Base-by-base conservation (phyloP, 1,139 yeast genomes). In the Lodderomyces metapsilosis region DNA sequence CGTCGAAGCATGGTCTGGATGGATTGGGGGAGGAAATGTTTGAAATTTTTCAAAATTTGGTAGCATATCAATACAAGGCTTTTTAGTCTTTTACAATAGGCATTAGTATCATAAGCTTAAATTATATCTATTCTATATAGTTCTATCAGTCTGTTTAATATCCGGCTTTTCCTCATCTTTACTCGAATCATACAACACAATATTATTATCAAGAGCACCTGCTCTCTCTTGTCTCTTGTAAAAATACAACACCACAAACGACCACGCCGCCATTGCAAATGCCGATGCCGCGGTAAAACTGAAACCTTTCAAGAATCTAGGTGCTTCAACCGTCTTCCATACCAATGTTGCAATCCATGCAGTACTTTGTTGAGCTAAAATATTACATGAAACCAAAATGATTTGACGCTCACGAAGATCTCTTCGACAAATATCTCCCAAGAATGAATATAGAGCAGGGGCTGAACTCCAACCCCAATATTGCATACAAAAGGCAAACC, bases 141-240 rank as follows among this genome's bases (percentile, higher is more conserved):
- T 8, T 28, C n/a, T n/a, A n/a, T 28, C 32, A 9, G 11, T 11
- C 15, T 28, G 18, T 18, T 28, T 15, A 8, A 25, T 25, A 25
- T 25, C 30, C 15, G 30, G 16, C 30, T 28, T 28, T 18, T 28
- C 32, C n/a, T 34, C 44, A 15, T 37, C 40, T 34, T 40, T 43
- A 9, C 39, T 44, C 2, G 80, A 71, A 49, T 76, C 71, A 53
- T 67, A 76, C 16, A 78, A 43, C 24, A 70, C 64, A 43, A 78
- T 76, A 24, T 83, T 84, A 48, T 80, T 78, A 20, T 66, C 72
- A 37, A 61, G 58, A 10, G 86, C 83, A 43, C 68, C 54, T 38
- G 58, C 58, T 44, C 72, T 68, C 54, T 82, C 88, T 41, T 79
- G 76, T 38, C 70, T 69, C 59, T 82, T 82, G 64, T 80, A 82